Percentiles rank a stretch among this genome's conserved stretches.
Evolutionary conservation across 768 basidiomycete genomes (phyloP).

Genomic region (Leucosporidium scottii): DNA sequence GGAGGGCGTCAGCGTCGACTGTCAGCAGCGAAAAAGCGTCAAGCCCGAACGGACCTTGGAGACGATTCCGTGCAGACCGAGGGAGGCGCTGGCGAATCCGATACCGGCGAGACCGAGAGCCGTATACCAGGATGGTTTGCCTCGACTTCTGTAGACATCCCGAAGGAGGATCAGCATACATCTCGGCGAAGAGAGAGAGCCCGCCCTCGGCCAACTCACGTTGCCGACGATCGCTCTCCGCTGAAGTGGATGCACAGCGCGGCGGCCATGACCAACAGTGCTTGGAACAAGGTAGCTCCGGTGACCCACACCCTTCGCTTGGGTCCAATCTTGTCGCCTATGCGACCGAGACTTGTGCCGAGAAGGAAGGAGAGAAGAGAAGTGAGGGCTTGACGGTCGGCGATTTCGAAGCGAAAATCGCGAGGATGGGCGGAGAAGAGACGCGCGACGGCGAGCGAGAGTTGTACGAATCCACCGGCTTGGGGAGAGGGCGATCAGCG

Average conservation of each 20-base stretch:
- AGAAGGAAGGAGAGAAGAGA: slow-evolving; percentile 29
- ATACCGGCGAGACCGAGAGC: slow-evolving; percentile 60
- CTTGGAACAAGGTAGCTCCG: slow-evolving; percentile 17
- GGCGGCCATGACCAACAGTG: slow-evolving; percentile 21
- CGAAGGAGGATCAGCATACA: background rate
- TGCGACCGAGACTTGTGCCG: slow-evolving; percentile 46
- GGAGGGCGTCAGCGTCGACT: background rate
- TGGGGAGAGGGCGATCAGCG: background rate
- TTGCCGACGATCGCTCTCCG: background rate
- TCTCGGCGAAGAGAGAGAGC: background rate
- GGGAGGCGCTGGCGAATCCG: slow-evolving; percentile 67
- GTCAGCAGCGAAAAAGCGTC: background rate
- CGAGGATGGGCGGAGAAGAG: slow-evolving; percentile 49
- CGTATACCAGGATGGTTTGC: background rate
- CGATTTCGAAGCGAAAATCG: slow-evolving; percentile 39
- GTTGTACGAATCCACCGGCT: slow-evolving; percentile 31
- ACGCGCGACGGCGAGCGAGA: slow-evolving; percentile 54
- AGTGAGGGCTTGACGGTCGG: slow-evolving; percentile 52
- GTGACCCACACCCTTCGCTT: slow-evolving; percentile 21
- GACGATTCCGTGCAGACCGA: slow-evolving; percentile 65
- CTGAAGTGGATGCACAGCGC: slow-evolving; percentile 20
- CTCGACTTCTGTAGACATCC: background rate
- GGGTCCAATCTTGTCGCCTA: slow-evolving; percentile 71
- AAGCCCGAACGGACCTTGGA: slow-evolving; percentile 49
- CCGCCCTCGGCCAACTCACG: background rate